Conservation (phyloP, 2,329 filamentous ascomycete species). For the Teratosphaeria zuluensis region DNA sequence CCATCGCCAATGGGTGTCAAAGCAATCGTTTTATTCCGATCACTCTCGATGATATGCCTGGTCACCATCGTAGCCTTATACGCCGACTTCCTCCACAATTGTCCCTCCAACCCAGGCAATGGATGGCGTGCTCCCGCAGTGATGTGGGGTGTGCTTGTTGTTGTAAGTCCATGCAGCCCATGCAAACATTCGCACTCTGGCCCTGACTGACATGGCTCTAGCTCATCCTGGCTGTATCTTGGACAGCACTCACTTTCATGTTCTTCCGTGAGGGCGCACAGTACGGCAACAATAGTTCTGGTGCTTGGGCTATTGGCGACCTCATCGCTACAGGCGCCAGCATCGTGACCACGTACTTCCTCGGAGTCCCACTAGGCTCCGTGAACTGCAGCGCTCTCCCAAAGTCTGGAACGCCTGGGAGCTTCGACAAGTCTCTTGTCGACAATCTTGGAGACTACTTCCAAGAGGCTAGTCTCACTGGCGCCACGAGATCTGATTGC, state of each 20-base stretch:
- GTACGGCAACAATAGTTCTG: neutral
- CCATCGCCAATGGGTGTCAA: neutral
- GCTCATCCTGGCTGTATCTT: neutral
- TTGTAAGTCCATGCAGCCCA: neutral
- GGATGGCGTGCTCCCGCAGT: neutral
- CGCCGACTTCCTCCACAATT: neutral
- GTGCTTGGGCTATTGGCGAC: neutral
- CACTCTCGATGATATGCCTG: neutral
- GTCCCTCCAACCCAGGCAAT: neutral
- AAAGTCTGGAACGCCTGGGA: neutral
- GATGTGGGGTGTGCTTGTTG: neutral
- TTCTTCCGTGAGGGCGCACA: neutral
- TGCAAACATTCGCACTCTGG: neutral
- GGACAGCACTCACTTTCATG: neutral
- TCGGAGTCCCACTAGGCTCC: neutral
- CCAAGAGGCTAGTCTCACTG: conserved; percentile 31
- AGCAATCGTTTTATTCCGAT: neutral
- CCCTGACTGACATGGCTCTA: neutral
- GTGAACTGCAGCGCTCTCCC: neutral
- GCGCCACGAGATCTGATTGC: conserved; percentile 58
- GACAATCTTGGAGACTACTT: neutral
- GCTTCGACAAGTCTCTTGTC: neutral
- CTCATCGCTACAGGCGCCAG: neutral
- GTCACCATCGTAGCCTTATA: neutral
- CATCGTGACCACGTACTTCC: neutral